Base-by-base conservation (phyloP, 768 basidiomycete genomes). In the Gloeopeniophorella convolvens region DNA sequence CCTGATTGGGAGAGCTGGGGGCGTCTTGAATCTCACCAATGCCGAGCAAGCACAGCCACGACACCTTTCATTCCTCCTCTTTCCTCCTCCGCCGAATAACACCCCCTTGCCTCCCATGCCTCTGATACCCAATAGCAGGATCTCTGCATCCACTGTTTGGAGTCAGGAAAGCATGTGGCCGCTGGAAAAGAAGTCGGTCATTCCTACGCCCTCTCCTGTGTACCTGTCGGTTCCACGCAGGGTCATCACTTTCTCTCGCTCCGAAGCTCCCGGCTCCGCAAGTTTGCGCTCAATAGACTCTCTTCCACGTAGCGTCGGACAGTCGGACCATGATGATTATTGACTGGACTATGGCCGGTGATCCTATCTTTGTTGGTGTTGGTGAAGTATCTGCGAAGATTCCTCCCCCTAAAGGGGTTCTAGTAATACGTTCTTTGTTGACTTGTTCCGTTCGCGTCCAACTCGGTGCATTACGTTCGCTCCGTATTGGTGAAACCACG, bases 81-180 rank as follows among this genome's bases (percentile, higher is more conserved):
- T 33, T 34, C 37, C 41, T 9, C 4, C 40, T 11, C 45, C 23
- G 21, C 34, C 45, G 20, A 35, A 16, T n/a, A 24, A 20, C 9
- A 26, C 6, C 20, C 45, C 21, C 36, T 12, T 30, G 13, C 45
- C 39, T n/a, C 40, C 40, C 13, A 15, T 35, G 20, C 41, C 35
- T 11, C 40, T 10, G 23, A 36, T 24, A 3, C 11, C 41, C 1
- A 21, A 16, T 13, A 20, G 35, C 7, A 48, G 47, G 39, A 9
- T 39, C 13, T 54, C 52, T 32, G 27, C 48, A 11, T 48, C 52
- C 26, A 54, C 52, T 1, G 36, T 48, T 13, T 54, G 52, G 46
- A 54, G 46, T 40, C 52, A 48, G 32, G 52, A 54, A 23, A 54
- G 52, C 47, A 48, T 43, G 46, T 48, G 46, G 52, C 42, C 42